Percentiles rank a stretch among this genome's conserved stretches.
Conservation (phyloP, 345 rosid species). For the Kernera saxatilis region DNA sequence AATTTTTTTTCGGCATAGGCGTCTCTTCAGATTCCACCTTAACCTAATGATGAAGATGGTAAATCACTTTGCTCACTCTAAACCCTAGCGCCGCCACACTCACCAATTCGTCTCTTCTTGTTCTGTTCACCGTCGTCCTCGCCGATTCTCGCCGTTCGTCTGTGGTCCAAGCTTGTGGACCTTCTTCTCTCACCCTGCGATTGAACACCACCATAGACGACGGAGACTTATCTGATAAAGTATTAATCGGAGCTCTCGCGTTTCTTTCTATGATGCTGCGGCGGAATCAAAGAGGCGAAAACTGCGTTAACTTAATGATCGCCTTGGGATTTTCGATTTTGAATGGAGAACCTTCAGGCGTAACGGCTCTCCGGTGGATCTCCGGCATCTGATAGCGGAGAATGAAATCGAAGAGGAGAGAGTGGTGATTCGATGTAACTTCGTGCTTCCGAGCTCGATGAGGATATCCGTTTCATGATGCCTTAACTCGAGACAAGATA, state of each 20-base stretch:
- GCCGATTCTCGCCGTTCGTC: slow-evolving; percentile 20
- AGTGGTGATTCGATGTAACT: slow-evolving; percentile 49
- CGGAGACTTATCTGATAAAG: slow-evolving; percentile 16
- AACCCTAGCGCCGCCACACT: slow-evolving; percentile 51
- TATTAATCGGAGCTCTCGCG: not conserved
- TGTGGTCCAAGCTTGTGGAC: slow-evolving; percentile 29
- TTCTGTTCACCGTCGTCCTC: slow-evolving; percentile 33
- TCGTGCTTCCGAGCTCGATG: slow-evolving; percentile 54
- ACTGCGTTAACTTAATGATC: slow-evolving; percentile 47
- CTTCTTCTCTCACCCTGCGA: slow-evolving; percentile 45
- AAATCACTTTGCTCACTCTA: slow-evolving; percentile 52
- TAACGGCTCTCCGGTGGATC: slow-evolving; percentile 51
- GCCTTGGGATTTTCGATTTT: slow-evolving; percentile 52
- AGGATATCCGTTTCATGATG: slow-evolving; percentile 54
- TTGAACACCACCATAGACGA: slow-evolving; percentile 33
- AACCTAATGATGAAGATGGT: slow-evolving; percentile 2
- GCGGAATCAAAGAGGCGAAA: slow-evolving; percentile 28
- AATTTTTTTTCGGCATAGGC: not conserved
- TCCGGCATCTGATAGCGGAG: slow-evolving; percentile 67
- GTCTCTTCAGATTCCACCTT: slow-evolving; percentile 1
- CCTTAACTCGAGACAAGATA: not conserved
- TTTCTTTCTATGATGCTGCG: slow-evolving; percentile 17
- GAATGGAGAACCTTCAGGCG: slow-evolving; percentile 49
- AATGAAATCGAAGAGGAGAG: slow-evolving; percentile 63
- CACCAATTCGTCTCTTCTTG: slow-evolving; percentile 36